Evolutionary conservation across 345 rosid genomes (phyloP).

Genomic region (Eucalyptus melliodora): DNA sequence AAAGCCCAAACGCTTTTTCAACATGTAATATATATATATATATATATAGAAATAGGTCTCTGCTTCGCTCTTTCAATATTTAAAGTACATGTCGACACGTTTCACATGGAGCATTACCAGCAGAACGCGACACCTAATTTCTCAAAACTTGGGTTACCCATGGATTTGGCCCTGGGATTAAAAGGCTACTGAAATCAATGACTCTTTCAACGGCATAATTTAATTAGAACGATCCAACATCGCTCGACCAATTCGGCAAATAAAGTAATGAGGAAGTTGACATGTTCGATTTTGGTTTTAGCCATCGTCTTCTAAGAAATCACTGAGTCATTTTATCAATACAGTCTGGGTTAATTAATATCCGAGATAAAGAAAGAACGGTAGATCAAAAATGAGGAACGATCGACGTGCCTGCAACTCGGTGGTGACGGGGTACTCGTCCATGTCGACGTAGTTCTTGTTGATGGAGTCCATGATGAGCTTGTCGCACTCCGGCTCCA

Average conservation of each 20-base stretch:
- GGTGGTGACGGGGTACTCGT: constrained; percentile 93
- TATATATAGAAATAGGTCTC: background rate
- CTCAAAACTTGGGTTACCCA: background rate
- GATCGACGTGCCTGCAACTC: constrained; percentile 51
- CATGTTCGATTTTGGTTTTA: background rate
- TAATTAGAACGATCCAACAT: background rate
- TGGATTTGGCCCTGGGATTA: background rate
- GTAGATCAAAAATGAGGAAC: background rate
- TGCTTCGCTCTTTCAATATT: background rate
- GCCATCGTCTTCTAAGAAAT: background rate
- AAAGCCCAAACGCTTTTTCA: background rate
- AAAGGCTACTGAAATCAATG: background rate
- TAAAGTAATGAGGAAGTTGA: background rate
- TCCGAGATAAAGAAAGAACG: background rate
- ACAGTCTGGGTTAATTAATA: background rate
- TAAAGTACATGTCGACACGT: background rate
- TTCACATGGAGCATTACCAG: background rate
- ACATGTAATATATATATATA: background rate
- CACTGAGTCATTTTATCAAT: background rate
- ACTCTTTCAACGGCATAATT: background rate
- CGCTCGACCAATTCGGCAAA: background rate
- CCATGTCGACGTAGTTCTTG: constrained; percentile 97
- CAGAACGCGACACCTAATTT: background rate
- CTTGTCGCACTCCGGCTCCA: constrained; percentile 94
- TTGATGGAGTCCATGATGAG: constrained; percentile 82